Base-by-base conservation (phyloP, 1,284 basidiomycete genomes). In the Ganoderma sinense region DNA sequence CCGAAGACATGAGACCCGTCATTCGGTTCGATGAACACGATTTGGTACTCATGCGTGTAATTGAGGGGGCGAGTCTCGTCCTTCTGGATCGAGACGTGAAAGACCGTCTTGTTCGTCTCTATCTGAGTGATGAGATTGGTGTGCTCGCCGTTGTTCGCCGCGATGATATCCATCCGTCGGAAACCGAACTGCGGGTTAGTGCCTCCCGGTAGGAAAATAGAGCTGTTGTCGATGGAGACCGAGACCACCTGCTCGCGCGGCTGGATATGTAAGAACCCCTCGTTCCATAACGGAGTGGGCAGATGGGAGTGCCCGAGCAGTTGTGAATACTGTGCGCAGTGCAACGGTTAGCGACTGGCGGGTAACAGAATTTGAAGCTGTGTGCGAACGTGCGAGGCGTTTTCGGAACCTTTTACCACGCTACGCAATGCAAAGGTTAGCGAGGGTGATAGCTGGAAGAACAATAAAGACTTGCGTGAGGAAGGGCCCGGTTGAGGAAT, bases 1-100 rank as follows among this genome's bases (percentile, higher is more conserved):
- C 82, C 87, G 74, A 90, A 90, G 23, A 89, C 82, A 77, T 88
- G 87, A 7, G 84, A 82, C 4, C 88, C 87, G 72, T 90, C 88
- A 64, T 76, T 82, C 4, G 88, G 86, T 77, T 90, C 88, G 68
- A 89, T 87, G 75, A 86, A 89, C n/a, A 89, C 86, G 66, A 87
- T 81, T 74, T 90, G 88, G 72, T 90, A 89, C 76, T 91, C 89
- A 71, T 90, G 88, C 16, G 74, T 83, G 67, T 82, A 83, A 73
- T 89, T 89, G 74, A 90, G 76, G 13, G 84, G 84, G 16, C 75
- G 77, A 20, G 62, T 64, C n/a, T 81, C 76, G 74, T 91, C 85
- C 58, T 78, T 73, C 67, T 84, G 82, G 72, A 90, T 82, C 3
- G 87, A 88, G 71, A 89, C 88, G 74, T 89, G 87, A 77, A 89